Evolutionary conservation across 192 early-diverging fungal genomes (phyloP).

Genomic region (Martensiomyces pterosporus): DNA sequence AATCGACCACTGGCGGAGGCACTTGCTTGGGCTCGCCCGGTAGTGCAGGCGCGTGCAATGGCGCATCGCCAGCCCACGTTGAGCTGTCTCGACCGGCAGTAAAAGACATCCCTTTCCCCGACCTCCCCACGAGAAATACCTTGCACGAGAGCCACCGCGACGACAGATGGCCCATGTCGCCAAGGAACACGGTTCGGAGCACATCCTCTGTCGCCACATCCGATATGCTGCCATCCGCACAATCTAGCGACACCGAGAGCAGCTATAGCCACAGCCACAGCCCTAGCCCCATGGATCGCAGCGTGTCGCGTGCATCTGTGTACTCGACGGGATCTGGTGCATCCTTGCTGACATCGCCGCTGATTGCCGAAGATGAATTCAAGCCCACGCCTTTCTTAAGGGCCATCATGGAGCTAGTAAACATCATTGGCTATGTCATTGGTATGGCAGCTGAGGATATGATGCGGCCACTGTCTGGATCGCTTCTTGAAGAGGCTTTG

Average conservation of each 20-base stretch:
- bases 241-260: conserved; percentile 2
- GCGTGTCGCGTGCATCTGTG: conserved; percentile 19
- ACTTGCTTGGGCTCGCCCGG: too few relatives aligned
- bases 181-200: conserved; percentile 4
- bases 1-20: too few relatives aligned
- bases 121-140: too few relatives aligned
- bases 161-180: too few relatives aligned
- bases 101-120: too few relatives aligned
- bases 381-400: conserved; percentile 38
- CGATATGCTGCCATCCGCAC: background rate
- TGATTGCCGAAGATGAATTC: conserved; percentile 45
- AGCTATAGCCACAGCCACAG: background rate
- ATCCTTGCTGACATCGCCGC: conserved; percentile 19
- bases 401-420: conserved; percentile 37
- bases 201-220: conserved; percentile 5
- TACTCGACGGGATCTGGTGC: conserved; percentile 17
- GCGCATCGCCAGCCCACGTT: too few relatives aligned
- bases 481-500: conserved; percentile 17
- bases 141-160: too few relatives aligned
- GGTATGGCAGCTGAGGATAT: conserved; percentile 20
- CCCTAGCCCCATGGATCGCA: conserved; percentile 8
- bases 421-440: conserved; percentile 32
- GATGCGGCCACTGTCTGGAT: conserved; percentile 29
- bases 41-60: too few relatives aligned
- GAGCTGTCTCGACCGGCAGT: too few relatives aligned